Base-by-base conservation (phyloP, 495 filamentous ascomycete species). In the Neurospora sp. region DNA sequence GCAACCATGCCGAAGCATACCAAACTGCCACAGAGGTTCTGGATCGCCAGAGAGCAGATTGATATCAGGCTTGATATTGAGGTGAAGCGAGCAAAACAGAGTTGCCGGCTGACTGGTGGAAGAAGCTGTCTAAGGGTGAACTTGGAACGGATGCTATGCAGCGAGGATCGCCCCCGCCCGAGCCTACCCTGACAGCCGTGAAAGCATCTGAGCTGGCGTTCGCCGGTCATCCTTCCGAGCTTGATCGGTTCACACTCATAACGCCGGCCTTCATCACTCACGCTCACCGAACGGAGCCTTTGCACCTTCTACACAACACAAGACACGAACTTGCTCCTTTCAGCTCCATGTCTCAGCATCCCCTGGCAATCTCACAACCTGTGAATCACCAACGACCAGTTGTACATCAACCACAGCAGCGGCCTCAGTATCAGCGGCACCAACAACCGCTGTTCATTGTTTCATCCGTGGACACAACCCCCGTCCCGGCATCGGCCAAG, bases 1-100 rank as follows among this genome's bases (percentile, higher is more conserved):
- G 77, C 1, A 78, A 79, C 53, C 79, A 80, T 46, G 48, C 42
- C 4, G 72, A 72, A n/a, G 77, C 71, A 5, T 79, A 77, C 38
- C 72, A 79, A 59, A 71, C 68, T 40, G 76, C 76, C 22, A 31
- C 3, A 7, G 70, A 37, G 37, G 75, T 77, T 11, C n/a, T 73
- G 39, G 79, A 78, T 9, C 71, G 73, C 22, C 77, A 78, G 40
- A 71, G 65, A 20, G 79, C 76, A 1, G 76, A 27, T 27, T 27
- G 22, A 79, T 70, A 70, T 65, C 7, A 76, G 31, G 3, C 31
- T 31, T 31, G 31, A 31, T 31, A 31, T 31, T 31, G 31, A 31
- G 31, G 5, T 31, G 31, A 31, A 31, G 31, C 31, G 31, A 31
- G 31, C 31, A 31, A 31, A 31, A 31, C 3, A 31, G 31, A 31